phyloP scores from a whole-genome alignment of 495 filamentous ascomycete genomes.

The Tricharina praecox region DNA sequence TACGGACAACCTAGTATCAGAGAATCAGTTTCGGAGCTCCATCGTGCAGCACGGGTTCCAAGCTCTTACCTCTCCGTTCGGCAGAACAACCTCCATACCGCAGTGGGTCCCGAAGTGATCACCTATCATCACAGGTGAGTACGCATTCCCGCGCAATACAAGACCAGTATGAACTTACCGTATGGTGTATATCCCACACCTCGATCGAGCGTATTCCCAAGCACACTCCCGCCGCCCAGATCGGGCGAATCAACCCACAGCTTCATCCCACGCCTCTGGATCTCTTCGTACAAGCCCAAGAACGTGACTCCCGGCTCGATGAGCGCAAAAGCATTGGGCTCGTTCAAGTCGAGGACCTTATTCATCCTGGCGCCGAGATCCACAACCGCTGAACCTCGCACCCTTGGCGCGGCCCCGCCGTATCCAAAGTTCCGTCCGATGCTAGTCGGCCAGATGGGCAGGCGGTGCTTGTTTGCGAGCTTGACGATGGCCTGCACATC shows the following conservation, averaged over 20 bases:
- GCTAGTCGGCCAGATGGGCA: conserved; percentile 40
- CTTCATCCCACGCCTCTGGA: conserved; percentile 31
- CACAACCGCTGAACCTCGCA: conserved; percentile 37
- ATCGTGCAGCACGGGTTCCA: too few species aligned
- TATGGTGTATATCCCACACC: conserved; percentile 41
- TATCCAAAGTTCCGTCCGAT: conserved; percentile 41
- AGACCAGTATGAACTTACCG: too few species aligned
- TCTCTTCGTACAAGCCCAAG: conserved; percentile 36
- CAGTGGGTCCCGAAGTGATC: conserved; percentile 41
- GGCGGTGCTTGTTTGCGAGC: conserved; percentile 33
- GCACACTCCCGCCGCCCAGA: conserved; percentile 39
- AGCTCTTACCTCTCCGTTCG: conserved; percentile 34
- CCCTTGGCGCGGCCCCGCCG: conserved; percentile 40
- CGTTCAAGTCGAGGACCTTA: conserved; percentile 37
- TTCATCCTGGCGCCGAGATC: conserved; percentile 42
- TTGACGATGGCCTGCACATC: conserved; percentile 35
- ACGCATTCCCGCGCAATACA: too few species aligned
- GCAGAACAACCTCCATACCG: conserved; percentile 41
- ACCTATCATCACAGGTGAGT: too few species aligned
- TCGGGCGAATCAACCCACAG: conserved; percentile 40
- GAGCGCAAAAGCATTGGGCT: conserved; percentile 35
- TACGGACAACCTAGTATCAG: conserved; percentile 28
- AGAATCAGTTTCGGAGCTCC: too few species aligned
- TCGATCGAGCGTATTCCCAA: conserved; percentile 41
- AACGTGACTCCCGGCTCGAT: conserved; percentile 45